A percentile compares a stretch with the other conserved stretches of the same genome.
Evolutionary conservation across 805 yeast species (phyloP).

Genomic region (Lipomyces orientalis): DNA sequence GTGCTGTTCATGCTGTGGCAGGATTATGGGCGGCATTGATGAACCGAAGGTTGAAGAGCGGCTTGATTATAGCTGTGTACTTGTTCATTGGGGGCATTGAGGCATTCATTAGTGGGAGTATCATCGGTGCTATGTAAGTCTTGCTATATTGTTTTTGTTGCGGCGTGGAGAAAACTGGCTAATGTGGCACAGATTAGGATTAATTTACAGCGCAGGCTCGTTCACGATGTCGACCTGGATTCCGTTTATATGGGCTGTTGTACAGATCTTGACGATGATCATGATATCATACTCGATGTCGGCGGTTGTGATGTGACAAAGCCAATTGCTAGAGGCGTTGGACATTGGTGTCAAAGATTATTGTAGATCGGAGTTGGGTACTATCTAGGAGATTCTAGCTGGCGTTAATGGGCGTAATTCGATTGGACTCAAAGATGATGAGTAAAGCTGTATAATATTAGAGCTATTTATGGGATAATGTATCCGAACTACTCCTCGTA

Average conservation of each 20-base stretch:
- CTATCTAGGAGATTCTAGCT: not conserved
- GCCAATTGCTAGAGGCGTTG: not conserved
- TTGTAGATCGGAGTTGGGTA: not conserved
- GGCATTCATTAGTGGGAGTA: constrained; percentile 74
- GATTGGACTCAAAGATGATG: too few species aligned
- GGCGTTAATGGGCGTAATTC: too few species aligned
- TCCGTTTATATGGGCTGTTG: constrained; percentile 80
- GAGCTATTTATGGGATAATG: too few species aligned
- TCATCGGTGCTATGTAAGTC: constrained; percentile 67
- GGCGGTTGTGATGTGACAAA: constrained; percentile 50
- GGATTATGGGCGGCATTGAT: constrained; percentile 65
- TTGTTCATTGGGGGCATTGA: constrained; percentile 61
- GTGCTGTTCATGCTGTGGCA: constrained; percentile 65
- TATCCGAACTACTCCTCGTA: too few species aligned
- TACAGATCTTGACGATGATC: constrained; percentile 69
- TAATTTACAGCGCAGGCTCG: constrained; percentile 49
- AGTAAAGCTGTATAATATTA: too few species aligned
- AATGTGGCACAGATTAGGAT: constrained; percentile 21
- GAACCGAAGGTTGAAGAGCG: constrained; percentile 52
- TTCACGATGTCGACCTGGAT: constrained; percentile 95
- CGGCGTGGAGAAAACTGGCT: constrained; percentile 4
- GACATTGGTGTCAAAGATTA: not conserved
- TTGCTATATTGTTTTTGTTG: constrained; percentile 6
- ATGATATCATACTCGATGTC: constrained; percentile 69
- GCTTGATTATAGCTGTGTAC: constrained; percentile 56